Conservation (phyloP, 345 rosid genomes). For the Eucalyptus albens region DNA sequence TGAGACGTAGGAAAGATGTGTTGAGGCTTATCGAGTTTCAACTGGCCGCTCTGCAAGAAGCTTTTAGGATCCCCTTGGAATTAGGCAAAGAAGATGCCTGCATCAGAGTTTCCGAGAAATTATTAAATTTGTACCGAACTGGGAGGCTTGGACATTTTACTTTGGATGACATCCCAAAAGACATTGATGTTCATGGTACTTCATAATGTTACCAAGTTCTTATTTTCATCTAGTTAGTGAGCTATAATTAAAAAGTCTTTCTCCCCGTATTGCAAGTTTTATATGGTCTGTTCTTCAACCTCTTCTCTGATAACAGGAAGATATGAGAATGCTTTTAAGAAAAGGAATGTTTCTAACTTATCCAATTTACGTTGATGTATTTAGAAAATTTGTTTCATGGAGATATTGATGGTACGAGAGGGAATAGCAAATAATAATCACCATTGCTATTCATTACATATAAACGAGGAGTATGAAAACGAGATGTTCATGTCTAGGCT, state of each 20-base stretch:
- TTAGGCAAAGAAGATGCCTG: conserved; percentile 9
- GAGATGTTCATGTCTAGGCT: no score
- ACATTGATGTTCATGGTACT: neutral
- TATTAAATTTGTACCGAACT: conserved; percentile 66
- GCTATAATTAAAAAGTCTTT: neutral
- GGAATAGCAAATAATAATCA: no score
- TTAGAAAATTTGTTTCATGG: no score
- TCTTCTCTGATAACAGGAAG: neutral
- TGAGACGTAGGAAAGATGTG: conserved; percentile 18
- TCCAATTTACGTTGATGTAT: no score
- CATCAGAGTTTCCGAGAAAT: conserved; percentile 35
- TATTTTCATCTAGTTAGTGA: neutral
- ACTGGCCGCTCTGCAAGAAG: conserved; percentile 19
- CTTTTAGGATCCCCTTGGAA: conserved; percentile 23
- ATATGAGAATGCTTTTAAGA: no score
- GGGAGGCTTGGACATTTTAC: conserved; percentile 79
- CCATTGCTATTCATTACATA: no score
- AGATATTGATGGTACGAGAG: no score
- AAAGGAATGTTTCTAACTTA: no score
- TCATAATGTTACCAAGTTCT: neutral
- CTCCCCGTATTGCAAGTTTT: neutral
- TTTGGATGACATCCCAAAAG: conserved; percentile 27
- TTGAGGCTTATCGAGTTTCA: conserved; percentile 31
- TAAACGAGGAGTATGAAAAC: no score
- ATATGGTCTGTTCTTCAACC: neutral